phyloP scores from a whole-genome alignment of 305 asterid genomes.

The Vinca major region DNA sequence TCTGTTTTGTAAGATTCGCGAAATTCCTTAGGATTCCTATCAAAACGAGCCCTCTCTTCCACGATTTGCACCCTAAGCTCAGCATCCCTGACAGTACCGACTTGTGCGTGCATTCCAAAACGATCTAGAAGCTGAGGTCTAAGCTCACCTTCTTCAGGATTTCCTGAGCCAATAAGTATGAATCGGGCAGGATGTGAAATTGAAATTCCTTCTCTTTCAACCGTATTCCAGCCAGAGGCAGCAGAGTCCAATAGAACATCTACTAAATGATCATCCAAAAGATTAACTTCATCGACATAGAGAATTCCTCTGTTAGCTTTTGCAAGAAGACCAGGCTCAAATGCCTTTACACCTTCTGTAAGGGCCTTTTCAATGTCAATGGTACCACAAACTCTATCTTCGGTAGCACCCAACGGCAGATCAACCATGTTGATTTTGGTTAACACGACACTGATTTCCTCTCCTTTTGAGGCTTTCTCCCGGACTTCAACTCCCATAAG shows the following conservation, averaged over 20 bases:
- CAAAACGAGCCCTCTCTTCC: slow-evolving; percentile 80
- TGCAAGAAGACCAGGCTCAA: slow-evolving; percentile 92
- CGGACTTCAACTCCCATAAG: slow-evolving; percentile 70
- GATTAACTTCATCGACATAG: slow-evolving; percentile 94
- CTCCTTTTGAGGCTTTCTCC: slow-evolving; percentile 46
- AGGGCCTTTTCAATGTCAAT: slow-evolving; percentile 95
- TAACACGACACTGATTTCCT: slow-evolving; percentile 35
- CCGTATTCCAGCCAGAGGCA: slow-evolving; percentile 92
- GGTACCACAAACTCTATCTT: slow-evolving; percentile 91
- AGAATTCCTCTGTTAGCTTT: slow-evolving; percentile 91
- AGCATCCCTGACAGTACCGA: slow-evolving; percentile 84
- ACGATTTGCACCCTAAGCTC: slow-evolving; percentile 91
- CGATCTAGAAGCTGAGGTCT: slow-evolving; percentile 97
- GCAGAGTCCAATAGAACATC: slow-evolving; percentile 89
- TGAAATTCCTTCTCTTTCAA: slow-evolving; percentile 91
- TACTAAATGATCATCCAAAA: slow-evolving; percentile 86
- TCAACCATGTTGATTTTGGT: slow-evolving; percentile 92
- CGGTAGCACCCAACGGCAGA: slow-evolving; percentile 88
- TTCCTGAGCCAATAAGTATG: slow-evolving; percentile 89
- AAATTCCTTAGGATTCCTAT: slow-evolving; percentile 70
- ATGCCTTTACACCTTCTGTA: slow-evolving; percentile 90
- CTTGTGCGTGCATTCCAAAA: slow-evolving; percentile 98
- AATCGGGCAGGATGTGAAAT: slow-evolving; percentile 92
- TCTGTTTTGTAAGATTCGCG: slow-evolving; percentile 56
- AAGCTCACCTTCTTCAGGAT: slow-evolving; percentile 97